A percentile compares a stretch with the other conserved stretches of the same genome.
These are phyloP conservation scores for Teunomyces cretensis DNA, from an alignment of 805 yeast genomes.

Conservation along the genomic window DNA sequence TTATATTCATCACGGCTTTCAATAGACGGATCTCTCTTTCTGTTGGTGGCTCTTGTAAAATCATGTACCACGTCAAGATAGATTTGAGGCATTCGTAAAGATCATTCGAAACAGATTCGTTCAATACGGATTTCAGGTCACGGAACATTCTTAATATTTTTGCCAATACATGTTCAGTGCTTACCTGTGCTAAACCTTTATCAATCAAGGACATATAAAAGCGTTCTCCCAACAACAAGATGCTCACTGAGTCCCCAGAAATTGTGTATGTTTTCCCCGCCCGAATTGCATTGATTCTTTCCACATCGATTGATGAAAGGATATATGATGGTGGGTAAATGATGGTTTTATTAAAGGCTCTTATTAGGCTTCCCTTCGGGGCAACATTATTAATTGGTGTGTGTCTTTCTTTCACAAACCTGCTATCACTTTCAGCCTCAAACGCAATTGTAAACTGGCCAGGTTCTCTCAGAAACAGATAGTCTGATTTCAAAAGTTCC, in stretches of 20 bases:
- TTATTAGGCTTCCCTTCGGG: not conserved
- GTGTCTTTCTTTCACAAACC: conserved; percentile 11
- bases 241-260: conserved; percentile 12
- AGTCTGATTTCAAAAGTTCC: conserved; percentile 4
- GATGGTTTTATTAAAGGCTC: not conserved
- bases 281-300: conserved; percentile 13
- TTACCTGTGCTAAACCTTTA: conserved; percentile 16
- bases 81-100: conserved; percentile 18
- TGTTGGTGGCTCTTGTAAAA: conserved; percentile 26
- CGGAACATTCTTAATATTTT: conserved; percentile 17
- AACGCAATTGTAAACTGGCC: conserved; percentile 26
- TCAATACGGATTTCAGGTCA: conserved; percentile 7
- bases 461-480: conserved; percentile 24
- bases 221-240: conserved; percentile 17
- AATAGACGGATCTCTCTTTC: conserved; percentile 17
- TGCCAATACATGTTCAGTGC: conserved; percentile 16
- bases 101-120: conserved; percentile 9
- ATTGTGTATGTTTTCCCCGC: conserved; percentile 16
- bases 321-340: conserved; percentile 14
- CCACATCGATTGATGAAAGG: conserved; percentile 14
- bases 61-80: conserved; percentile 32
- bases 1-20: conserved; percentile 8
- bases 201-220: conserved; percentile 27
- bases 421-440: conserved; percentile 34
- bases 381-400: not conserved